Conservation (phyloP, 176 grass and related monocot species). For the Tillandsia fasciculata region DNA sequence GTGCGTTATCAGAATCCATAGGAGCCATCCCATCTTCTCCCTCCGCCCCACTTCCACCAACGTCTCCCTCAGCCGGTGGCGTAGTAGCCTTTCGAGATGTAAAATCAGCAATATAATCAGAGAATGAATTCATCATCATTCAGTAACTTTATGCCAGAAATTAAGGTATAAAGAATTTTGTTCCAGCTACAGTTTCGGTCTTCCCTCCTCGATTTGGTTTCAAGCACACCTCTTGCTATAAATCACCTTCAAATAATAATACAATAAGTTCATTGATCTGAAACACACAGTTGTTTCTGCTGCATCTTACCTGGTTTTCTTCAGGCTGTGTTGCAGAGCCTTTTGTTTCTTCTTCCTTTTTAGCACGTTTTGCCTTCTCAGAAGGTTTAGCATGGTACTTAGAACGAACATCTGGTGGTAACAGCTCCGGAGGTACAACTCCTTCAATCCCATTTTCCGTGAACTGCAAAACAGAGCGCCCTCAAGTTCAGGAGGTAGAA, state of each 20-base stretch:
- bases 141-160: neutral
- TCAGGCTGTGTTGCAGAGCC: constrained; percentile 41
- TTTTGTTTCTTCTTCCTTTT: constrained; percentile 66
- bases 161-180: neutral
- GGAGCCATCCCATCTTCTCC: constrained; percentile 70
- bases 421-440: constrained; percentile 70
- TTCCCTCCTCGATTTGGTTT: no score
- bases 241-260: no score
- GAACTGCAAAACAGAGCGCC: constrained; percentile 25
- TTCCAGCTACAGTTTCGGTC: no score
- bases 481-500: constrained; percentile 16
- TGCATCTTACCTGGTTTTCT: constrained; percentile 45
- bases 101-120: constrained; percentile 8
- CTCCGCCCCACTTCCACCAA: constrained; percentile 53
- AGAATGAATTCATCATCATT: neutral
- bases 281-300: no score
- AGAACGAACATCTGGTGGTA: constrained; percentile 56
- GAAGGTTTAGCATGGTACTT: constrained; percentile 57
- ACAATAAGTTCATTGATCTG: no score
- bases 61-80: constrained; percentile 59
- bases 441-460: constrained; percentile 84
- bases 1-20: constrained; percentile 68
- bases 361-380: constrained; percentile 70
- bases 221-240: no score
- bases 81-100: constrained; percentile 31